Base-by-base conservation (phyloP, 108 stramenopile species). In the Bacterosira constricta region DNA sequence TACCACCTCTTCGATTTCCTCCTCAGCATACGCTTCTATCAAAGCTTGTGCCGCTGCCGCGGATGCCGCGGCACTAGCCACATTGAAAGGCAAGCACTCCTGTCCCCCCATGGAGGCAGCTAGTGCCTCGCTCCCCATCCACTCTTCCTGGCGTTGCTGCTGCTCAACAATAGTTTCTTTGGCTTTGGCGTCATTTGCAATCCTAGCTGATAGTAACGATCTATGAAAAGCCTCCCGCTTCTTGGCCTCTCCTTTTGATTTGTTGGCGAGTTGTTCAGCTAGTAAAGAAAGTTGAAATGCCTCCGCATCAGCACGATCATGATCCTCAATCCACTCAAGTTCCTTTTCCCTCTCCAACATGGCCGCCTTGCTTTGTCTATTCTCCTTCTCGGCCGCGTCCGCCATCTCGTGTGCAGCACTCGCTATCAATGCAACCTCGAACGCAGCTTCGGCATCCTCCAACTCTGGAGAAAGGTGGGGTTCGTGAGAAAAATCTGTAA, bases 71-170 rank as follows among this genome's bases (percentile, higher is more conserved):
- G 42, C 55, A 47, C 54, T 56, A 21, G 56, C 44, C 3, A 60
- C 53, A 39, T 53, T 10, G 10, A 66, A 29, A 34, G 64, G 63
- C 15, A 56, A 34, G 18, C 12, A 20, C 15, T 75, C 73, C 13
- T 64, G 42, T 25, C 36, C 73, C 18, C 64, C 64, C 59, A 75
- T 42, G 18, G 57, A 66, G 18, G 56, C 73, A 39, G 73, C 58
- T 32, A 37, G 9, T 17, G 39, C 56, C n/a, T 75, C 73, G 51
- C 64, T 75, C 36, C 58, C 73, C 73, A 75, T 75, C 64, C 71
- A 73, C 23, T 59, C 58, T 36, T 41, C 41, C 41, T 41, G 23
- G 13, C 26, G 23, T 21, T 41, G 18, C 25, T 60, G 37, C 36
- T 39, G 20, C 20, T 41, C 25, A 3, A 60, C 37, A 17, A 41